Evolutionary conservation across 805 yeast genomes (phyloP).

Genomic region (Yamadazyma nakazawae): DNA sequence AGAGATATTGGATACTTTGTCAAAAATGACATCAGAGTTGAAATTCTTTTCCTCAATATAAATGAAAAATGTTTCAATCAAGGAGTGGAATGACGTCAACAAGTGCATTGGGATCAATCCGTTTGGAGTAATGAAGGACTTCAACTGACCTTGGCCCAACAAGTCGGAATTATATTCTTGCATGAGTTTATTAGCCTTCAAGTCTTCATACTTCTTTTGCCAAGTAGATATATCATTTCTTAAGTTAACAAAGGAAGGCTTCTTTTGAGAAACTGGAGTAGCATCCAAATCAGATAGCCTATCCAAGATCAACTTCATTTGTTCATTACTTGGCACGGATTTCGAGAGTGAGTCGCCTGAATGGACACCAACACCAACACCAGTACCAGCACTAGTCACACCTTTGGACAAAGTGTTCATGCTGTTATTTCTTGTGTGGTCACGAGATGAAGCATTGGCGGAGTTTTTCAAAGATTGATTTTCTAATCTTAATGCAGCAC

Average conservation of each 20-base stretch:
- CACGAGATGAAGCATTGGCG: constrained; percentile 10
- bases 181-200: constrained; percentile 33
- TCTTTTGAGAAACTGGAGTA: constrained; percentile 9
- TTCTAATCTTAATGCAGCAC: constrained; percentile 36
- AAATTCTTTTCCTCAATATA: constrained; percentile 25
- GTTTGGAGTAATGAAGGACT: constrained; percentile 25
- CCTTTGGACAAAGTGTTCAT: constrained; percentile 11
- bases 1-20: constrained; percentile 48
- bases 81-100: constrained; percentile 46
- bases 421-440: constrained; percentile 12
- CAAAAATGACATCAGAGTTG: constrained; percentile 45
- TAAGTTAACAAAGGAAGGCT: constrained; percentile 14
- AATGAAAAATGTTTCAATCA: constrained; percentile 44
- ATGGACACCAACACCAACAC: constrained; percentile 2
- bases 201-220: constrained; percentile 50
- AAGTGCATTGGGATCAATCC: constrained; percentile 48
- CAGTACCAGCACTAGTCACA: constrained; percentile 4
- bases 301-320: constrained; percentile 23
- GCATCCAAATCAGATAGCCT: constrained; percentile 26
- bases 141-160: constrained; percentile 23
- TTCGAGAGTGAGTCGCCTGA: neutral
- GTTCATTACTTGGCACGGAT: constrained; percentile 5
- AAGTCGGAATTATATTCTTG: constrained; percentile 18
- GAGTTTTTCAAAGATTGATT: constrained; percentile 34
- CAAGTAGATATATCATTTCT: constrained; percentile 40